A percentile compares a stretch with the other conserved stretches of the same genome.
These are phyloP conservation scores for Monosporascus cannonballus DNA, from an alignment of 2,329 filamentous ascomycete genomes.

Conservation along the genomic window DNA sequence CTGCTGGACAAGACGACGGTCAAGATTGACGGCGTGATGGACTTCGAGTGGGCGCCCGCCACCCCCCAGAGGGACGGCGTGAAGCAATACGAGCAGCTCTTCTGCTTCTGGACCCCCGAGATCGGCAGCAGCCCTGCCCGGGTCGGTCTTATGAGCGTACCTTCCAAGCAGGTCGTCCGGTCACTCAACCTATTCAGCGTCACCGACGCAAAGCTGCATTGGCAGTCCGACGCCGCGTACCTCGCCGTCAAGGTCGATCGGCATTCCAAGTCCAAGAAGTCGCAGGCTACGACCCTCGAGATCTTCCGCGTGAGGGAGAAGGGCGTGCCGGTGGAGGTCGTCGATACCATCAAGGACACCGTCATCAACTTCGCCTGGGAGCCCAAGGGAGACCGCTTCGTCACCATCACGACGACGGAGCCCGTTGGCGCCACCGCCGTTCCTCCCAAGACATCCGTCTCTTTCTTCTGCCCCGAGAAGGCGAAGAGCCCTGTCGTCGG, in stretches of 20 bases:
- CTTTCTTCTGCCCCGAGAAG: conserved; percentile 97
- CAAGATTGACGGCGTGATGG: conserved; percentile 94
- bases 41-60: conserved; percentile 96
- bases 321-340: conserved; percentile 95
- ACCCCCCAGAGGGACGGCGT: conserved; percentile 74
- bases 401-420: conserved; percentile 92
- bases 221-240: conserved; percentile 92
- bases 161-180: conserved; percentile 88
- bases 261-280: conserved; percentile 99
- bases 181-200: conserved; percentile 98
- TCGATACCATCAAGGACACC: conserved; percentile 95
- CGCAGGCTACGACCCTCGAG: conserved; percentile 90
- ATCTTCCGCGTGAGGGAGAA: conserved; percentile 98
- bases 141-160: conserved; percentile 93
- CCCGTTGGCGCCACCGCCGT: conserved; percentile 71
- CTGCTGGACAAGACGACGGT: conserved; percentile 84
- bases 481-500: conserved; percentile 72
- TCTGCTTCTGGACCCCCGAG: conserved; percentile 98
- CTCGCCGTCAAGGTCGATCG: conserved; percentile 98
- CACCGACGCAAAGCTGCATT: conserved; percentile 94
- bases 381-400: conserved; percentile 94
- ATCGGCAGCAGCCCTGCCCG: conserved; percentile 97
- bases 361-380: conserved; percentile 99
- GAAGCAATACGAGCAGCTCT: conserved; percentile 90
- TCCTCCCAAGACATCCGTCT: conserved; percentile 85